Conservation (phyloP, 2,329 filamentous ascomycete genomes). For the Cladosporium sp. region DNA sequence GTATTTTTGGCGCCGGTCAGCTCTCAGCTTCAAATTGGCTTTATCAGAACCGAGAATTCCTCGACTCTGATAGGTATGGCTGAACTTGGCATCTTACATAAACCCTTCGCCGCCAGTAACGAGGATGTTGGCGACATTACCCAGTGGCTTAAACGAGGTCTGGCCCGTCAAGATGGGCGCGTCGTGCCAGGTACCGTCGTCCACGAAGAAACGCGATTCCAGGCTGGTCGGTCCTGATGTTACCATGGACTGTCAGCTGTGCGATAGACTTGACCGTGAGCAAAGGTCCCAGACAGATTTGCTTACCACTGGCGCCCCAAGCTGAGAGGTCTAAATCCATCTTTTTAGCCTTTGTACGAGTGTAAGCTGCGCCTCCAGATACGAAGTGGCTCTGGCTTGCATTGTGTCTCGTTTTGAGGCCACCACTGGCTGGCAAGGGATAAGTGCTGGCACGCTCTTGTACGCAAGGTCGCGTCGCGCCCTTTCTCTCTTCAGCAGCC, state of each 20-base stretch:
- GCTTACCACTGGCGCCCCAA: slow-evolving; percentile 19
- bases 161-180: slow-evolving; percentile 66
- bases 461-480: not conserved
- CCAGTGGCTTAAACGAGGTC: slow-evolving; percentile 65
- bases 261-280: not conserved
- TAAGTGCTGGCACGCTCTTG: slow-evolving; percentile 1
- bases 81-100: slow-evolving; percentile 56
- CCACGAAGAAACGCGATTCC: slow-evolving; percentile 41
- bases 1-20: slow-evolving; percentile 9
- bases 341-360: slow-evolving; percentile 13
- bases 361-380: slow-evolving; percentile 14
- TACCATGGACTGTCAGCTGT: not conserved
- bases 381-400: slow-evolving; percentile 15
- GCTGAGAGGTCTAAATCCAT: slow-evolving; percentile 15
- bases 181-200: slow-evolving; percentile 65
- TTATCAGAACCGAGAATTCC: slow-evolving; percentile 14
- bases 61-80: not conserved
- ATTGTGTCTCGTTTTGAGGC: slow-evolving; percentile 7
- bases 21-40: slow-evolving; percentile 4
- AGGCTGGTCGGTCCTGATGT: slow-evolving; percentile 32
- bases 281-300: no score
- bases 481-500: slow-evolving; percentile 1
- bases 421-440: slow-evolving; percentile 5
- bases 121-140: slow-evolving; percentile 74
- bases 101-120: slow-evolving; percentile 81